These are phyloP conservation scores for Boehmeria nivea DNA, from an alignment of 306 rosid species.

Conservation along the genomic window DNA sequence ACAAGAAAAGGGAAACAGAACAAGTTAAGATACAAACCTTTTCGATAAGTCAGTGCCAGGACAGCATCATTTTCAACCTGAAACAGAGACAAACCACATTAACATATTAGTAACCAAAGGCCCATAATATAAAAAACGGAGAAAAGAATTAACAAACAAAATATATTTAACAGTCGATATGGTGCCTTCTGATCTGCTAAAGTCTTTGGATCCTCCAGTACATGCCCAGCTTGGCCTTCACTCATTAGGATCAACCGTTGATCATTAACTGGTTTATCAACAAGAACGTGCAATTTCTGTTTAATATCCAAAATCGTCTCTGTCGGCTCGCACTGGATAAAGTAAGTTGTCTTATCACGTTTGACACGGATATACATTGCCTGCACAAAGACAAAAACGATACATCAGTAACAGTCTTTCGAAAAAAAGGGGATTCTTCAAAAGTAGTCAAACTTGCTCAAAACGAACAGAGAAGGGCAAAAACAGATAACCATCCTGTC, in stretches of 20 bases:
- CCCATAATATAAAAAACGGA: neutral
- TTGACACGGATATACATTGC: constrained; percentile 90
- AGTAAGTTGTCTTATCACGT: constrained; percentile 77
- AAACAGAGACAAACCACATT: neutral
- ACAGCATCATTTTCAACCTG: constrained; percentile 91
- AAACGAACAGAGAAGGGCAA: too few species aligned
- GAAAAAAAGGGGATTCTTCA: neutral
- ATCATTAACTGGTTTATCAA: constrained; percentile 54
- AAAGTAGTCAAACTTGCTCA: neutral
- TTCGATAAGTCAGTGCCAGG: constrained; percentile 77
- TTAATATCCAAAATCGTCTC: constrained; percentile 69
- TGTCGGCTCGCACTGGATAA: constrained; percentile 86
- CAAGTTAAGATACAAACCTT: constrained; percentile 41
- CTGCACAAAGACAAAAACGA: constrained; percentile 19
- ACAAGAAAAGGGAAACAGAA: neutral
- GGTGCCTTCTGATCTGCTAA: constrained; percentile 83
- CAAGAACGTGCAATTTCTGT: constrained; percentile 65
- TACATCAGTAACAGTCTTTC: neutral
- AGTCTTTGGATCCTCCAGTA: constrained; percentile 72
- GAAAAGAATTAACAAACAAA: constrained; percentile 1
- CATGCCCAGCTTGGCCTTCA: constrained; percentile 62
- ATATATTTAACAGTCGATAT: neutral
- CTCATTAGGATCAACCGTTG: constrained; percentile 62
- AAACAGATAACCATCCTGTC: too few species aligned
- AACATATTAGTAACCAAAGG: constrained; percentile 4